A percentile compares a stretch with the other conserved stretches of the same genome.
Conservation (phyloP, 2,329 filamentous ascomycete species). For the Paraphaeosphaeria sporulosa region DNA sequence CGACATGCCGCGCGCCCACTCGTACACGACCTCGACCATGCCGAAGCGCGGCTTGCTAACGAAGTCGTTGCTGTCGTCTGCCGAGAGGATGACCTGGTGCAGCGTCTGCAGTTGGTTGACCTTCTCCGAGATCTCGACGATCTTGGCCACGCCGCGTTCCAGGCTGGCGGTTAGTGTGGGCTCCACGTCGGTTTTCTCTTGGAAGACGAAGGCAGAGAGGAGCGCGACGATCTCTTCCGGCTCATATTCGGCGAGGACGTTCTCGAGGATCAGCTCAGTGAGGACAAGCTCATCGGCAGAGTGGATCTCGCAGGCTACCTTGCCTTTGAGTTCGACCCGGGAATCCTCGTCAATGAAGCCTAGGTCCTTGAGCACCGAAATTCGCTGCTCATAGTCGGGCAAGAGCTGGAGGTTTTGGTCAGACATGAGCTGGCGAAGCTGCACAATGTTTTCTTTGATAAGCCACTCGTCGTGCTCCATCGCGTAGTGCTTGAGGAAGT, state of each 20-base stretch:
- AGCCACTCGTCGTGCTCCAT: conserved; percentile 98
- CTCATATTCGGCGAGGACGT: conserved; percentile 93
- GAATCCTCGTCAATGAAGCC: conserved; percentile 88
- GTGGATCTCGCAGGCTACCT: conserved; percentile 98
- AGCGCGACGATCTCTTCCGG: conserved; percentile 96
- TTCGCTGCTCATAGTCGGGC: conserved; percentile 95
- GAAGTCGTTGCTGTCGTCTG: conserved; percentile 93
- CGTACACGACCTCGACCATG: conserved; percentile 96
- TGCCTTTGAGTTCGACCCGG: conserved; percentile 94
- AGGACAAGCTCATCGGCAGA: conserved; percentile 95
- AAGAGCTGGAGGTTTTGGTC: conserved; percentile 96
- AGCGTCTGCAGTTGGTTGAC: conserved; percentile 89
- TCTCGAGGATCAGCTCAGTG: conserved; percentile 95
- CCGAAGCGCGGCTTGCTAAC: conserved; percentile 87
- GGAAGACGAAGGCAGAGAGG: conserved; percentile 94
- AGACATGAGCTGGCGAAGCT: conserved; percentile 87
- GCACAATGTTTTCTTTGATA: conserved; percentile 90
- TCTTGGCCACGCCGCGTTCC: conserved; percentile 82
- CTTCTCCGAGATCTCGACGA: conserved; percentile 89
- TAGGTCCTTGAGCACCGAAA: conserved; percentile 89
- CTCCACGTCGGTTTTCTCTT: conserved; percentile 87
- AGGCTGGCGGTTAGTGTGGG: conserved; percentile 84
- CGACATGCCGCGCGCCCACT: conserved; percentile 97
- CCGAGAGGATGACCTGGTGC: conserved; percentile 89
- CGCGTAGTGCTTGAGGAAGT: conserved; percentile 90